Base-by-base conservation (phyloP, 257 asterid genomes). In the Petunia secreta region DNA sequence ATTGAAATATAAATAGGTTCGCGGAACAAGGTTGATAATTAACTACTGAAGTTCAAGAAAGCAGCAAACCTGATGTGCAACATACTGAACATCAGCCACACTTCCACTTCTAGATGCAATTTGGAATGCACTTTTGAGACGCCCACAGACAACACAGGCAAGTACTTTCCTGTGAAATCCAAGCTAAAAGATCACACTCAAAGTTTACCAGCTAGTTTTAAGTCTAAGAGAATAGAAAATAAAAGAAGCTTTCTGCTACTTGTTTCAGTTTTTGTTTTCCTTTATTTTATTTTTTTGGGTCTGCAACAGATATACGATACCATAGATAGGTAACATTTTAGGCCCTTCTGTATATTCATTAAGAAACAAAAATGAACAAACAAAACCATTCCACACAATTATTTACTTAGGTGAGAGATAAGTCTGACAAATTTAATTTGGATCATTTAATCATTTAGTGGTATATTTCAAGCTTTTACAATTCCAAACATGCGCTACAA, bases 61-160 rank as follows among this genome's bases (percentile, higher is more conserved):
- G 50, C 54, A 71, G 84, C 80, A 76, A 80, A 92, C 97, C 97
- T 95, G 99, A 85, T 95, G 99, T 16, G 99, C 99, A 53, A 95
- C 98, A 44, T 95, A 95, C 82, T 95, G 97, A 87, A 95, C 99
- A 85, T 95, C 99, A 64, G 99, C 98, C 55, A 95, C 98, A 83
- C 99, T 95, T 78, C 99, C 99, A 57, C 99, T 95, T 83, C 93
- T 89, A 55, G 99, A 95, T 67, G 99, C 99, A 82, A 95, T 92
- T 78, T 95, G 99, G 85, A 95, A 95, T 73, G 99, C 99, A 88
- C 97, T 92, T 85, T 95, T 95, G 62, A 95, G 97, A 68, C 99
- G 97, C 75, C 99, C 99, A 52, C 98, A 93, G 60, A 93, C 97
- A 79, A 95, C 97, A 81, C 99, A 95, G 13, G 99, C 99, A 81